Evolutionary conservation across 2,329 filamentous ascomycete genomes (phyloP), one percentile per base, ranked within the genome.

Genomic region (Aspergillus sp.): DNA sequence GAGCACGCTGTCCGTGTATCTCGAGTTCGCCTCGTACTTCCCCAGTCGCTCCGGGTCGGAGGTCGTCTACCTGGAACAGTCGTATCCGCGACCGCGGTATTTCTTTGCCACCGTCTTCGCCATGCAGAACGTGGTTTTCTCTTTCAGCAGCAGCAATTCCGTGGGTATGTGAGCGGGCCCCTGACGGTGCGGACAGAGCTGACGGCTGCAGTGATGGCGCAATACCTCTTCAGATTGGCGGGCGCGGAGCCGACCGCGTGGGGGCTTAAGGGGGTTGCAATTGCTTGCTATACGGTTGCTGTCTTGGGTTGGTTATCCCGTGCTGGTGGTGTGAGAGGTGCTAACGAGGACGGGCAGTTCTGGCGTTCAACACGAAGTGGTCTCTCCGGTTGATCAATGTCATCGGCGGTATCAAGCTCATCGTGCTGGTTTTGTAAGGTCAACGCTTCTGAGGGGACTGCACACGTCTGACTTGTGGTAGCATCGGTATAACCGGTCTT

Each of bases 1-100:
- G 0, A 76, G 80, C 2, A 79, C 79, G 1, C 75, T 86, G 3
- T 71, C 76, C 0, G 78, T 85, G 0, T 87, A 87, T 51, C 78
- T 87, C 8, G 85, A 88, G 60, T 80, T 82, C 13, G 79, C 83
- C 0, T 76, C 82, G 1, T 87, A 84, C 55, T 88, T 88, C 53
- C 84, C 85, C 0, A 87, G 81, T 61, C 80, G 85, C 7, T 86
- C 82, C 2, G 85, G 85, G 0, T 79, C 80, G 0, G 83, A 88
- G 60, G 84, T 86, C 0, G 85, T 86, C 0, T 88, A 87, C 58
- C 76, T 88, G 0, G 85, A 88, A 58, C 85, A 88, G 61, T 82
- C 83, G 0, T 89, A 80, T 56, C 84, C 84, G 1, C 76, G 82
- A 1, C 86, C 85, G 0, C 79, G 76, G 50, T 85, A 83, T 62